phyloP scores from a whole-genome alignment of 805 yeast species.

The Barnettozyma californica region DNA sequence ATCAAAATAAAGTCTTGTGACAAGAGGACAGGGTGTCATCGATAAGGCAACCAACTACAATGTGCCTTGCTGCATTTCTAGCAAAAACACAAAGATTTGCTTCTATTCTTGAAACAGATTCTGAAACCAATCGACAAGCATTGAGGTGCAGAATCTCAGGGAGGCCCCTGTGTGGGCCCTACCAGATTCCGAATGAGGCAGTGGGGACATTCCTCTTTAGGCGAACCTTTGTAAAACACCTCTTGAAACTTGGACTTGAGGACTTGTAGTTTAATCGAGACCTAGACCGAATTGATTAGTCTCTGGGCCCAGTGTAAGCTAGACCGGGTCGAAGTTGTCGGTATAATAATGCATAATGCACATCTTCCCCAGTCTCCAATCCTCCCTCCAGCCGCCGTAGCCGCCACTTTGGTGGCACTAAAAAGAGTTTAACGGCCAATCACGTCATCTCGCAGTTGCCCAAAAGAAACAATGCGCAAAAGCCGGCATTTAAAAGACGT shows the following conservation, averaged over 20 bases:
- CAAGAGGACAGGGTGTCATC: background rate
- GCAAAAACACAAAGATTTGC: background rate
- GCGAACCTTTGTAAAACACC: background rate
- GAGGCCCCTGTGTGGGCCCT: background rate
- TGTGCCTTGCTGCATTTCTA: background rate
- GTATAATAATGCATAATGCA: no score
- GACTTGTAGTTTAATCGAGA: background rate
- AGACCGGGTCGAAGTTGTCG: background rate
- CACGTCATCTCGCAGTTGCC: background rate
- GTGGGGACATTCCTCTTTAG: background rate
- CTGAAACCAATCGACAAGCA: no score
- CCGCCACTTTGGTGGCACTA: background rate
- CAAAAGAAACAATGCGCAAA: background rate
- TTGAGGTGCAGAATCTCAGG: background rate
- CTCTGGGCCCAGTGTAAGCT: background rate
- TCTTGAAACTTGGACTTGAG: background rate
- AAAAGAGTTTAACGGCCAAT: background rate
- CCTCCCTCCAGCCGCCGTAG: background rate
- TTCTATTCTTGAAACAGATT: background rate
- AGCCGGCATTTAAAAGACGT: background rate
- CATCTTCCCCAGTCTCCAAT: background rate
- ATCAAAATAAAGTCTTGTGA: background rate
- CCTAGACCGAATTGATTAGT: background rate
- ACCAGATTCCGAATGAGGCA: background rate
- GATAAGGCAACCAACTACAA: background rate